Percentiles rank a stretch among this genome's conserved stretches.
These are phyloP conservation scores for Cercospora janseana DNA, from an alignment of 2,329 filamentous ascomycete genomes.

Conservation along the genomic window DNA sequence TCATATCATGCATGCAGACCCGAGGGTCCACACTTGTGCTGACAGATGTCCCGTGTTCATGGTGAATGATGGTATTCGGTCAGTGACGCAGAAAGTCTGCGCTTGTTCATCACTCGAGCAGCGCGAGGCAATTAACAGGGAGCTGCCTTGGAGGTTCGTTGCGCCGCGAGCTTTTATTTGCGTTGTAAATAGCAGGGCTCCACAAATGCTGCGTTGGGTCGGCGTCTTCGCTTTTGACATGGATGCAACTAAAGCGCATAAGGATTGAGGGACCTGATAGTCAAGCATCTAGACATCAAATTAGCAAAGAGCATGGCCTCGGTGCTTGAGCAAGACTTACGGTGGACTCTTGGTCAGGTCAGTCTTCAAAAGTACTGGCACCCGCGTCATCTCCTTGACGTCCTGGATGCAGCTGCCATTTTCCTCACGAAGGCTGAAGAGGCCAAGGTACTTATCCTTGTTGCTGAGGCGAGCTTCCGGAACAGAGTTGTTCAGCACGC, in stretches of 20 bases:
- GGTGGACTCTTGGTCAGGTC: slow-evolving; percentile 98
- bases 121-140: background rate
- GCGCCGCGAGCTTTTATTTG: background rate
- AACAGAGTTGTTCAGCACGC: slow-evolving; percentile 70
- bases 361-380: slow-evolving; percentile 97
- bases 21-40: background rate
- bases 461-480: slow-evolving; percentile 78
- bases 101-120: background rate
- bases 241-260: slow-evolving; percentile 57
- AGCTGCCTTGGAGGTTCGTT: background rate
- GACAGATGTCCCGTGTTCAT: slow-evolving; percentile 8
- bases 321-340: slow-evolving; percentile 61
- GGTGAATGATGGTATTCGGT: slow-evolving; percentile 29
- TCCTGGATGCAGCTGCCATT: slow-evolving; percentile 97
- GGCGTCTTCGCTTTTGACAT: no score
- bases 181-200: no score
- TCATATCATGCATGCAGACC: slow-evolving; percentile 2
- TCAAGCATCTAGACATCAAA: slow-evolving; percentile 62
- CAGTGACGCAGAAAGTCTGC: slow-evolving; percentile 21
- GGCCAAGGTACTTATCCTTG: slow-evolving; percentile 93
- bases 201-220: no score
- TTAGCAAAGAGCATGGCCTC: slow-evolving; percentile 39
- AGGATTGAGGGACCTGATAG: slow-evolving; percentile 79
- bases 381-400: slow-evolving; percentile 93
- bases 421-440: slow-evolving; percentile 88